Conservation (phyloP, 2,329 filamentous ascomycete species). For the Cordyceps fumosorosea region DNA sequence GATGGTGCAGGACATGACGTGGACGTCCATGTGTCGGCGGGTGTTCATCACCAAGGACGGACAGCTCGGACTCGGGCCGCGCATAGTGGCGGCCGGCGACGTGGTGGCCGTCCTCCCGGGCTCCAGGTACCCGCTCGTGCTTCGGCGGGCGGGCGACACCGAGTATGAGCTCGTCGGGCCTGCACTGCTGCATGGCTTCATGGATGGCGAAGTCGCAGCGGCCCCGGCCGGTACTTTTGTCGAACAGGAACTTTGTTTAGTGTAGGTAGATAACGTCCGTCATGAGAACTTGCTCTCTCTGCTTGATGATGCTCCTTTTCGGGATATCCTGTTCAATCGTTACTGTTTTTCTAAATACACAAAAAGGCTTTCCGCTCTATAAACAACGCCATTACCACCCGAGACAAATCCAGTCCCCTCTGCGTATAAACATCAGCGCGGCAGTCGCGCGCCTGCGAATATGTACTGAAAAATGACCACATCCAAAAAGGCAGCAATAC, state of each 20-base stretch:
- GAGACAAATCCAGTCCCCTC: neutral
- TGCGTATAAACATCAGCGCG: neutral
- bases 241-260: constrained; percentile 1
- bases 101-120: neutral
- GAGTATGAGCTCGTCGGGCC: constrained; percentile 8
- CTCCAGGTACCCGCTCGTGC: constrained; percentile 3
- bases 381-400: constrained; percentile 1
- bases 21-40: constrained; percentile 13
- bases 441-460: neutral
- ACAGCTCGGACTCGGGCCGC: constrained; percentile 10
- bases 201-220: neutral
- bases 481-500: neutral
- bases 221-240: neutral
- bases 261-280: neutral
- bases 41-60: constrained; percentile 2
- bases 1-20: constrained; percentile 14
- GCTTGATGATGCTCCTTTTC: no score
- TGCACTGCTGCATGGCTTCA: constrained; percentile 9
- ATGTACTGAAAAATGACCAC: constrained; percentile 6
- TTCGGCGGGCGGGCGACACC: neutral
- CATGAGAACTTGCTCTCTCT: neutral
- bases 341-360: neutral
- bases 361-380: neutral
- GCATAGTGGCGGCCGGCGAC: neutral
- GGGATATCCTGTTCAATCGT: neutral